Evolutionary conservation across 805 yeast genomes (phyloP).

Genomic region (Suhomyces prunicola): DNA sequence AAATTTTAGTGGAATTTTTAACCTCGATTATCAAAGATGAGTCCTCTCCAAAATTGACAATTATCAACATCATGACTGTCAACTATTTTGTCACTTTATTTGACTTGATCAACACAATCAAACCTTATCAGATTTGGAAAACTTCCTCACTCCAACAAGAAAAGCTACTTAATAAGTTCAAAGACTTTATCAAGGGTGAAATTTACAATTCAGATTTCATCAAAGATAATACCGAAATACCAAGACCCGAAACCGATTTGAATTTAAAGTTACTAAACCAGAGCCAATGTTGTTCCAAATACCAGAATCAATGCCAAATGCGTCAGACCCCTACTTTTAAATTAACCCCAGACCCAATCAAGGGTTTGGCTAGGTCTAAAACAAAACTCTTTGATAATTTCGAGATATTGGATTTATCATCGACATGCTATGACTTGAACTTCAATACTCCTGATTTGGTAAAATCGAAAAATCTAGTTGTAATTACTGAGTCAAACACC

Average conservation of each 20-base stretch:
- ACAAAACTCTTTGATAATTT: neutral
- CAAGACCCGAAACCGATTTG: slow-evolving; percentile 7
- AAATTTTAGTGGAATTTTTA: slow-evolving; percentile 23
- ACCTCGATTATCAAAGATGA: slow-evolving; percentile 9
- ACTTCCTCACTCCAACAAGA: slow-evolving; percentile 28
- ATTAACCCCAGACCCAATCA: neutral
- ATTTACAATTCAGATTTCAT: neutral
- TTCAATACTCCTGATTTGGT: neutral
- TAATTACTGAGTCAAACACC: neutral
- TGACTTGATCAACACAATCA: slow-evolving; percentile 30
- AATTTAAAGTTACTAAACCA: slow-evolving; percentile 3
- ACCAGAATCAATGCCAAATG: neutral
- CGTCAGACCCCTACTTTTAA: neutral
- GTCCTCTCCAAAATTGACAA: slow-evolving; percentile 25
- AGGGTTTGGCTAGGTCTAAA: neutral
- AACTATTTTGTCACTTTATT: slow-evolving; percentile 40
- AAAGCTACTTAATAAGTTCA: slow-evolving; percentile 22
- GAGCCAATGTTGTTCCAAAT: neutral
- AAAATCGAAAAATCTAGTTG: neutral
- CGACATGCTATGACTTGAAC: neutral
- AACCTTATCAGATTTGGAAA: slow-evolving; percentile 41
- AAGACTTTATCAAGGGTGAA: slow-evolving; percentile 22
- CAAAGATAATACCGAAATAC: neutral
- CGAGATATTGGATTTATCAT: neutral
- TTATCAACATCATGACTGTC: slow-evolving; percentile 37